Conservation (phyloP, 2,329 filamentous ascomycete species). For the Penicillium sp. region DNA sequence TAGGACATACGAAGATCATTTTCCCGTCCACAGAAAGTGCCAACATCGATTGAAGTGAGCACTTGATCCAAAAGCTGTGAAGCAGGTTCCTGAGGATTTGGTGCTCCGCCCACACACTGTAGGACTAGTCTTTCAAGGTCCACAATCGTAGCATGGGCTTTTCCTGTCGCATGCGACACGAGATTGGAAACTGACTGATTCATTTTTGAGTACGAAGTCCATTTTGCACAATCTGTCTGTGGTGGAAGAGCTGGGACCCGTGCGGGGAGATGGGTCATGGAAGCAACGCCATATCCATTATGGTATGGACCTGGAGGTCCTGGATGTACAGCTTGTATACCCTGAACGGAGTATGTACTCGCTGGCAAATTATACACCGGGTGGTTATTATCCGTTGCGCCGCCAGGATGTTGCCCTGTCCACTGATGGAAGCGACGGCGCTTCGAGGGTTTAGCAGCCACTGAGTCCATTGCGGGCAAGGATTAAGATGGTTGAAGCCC, state of each 20-base stretch:
- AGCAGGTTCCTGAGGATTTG: constrained; percentile 56
- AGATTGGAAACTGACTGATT: constrained; percentile 9
- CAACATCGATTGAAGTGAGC: constrained; percentile 71
- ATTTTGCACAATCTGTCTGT: not conserved
- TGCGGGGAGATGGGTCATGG: not conserved
- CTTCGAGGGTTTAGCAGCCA: not conserved
- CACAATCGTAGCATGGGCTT: constrained; percentile 18
- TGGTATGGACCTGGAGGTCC: not conserved
- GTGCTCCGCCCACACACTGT: constrained; percentile 35
- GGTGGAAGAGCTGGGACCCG: not conserved
- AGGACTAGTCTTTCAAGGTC: constrained; percentile 35
- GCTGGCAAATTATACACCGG: not conserved
- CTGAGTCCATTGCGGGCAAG: not conserved
- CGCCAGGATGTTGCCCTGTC: not conserved
- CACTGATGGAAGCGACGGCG: not conserved
- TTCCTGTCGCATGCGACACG: constrained; percentile 18
- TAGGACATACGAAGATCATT: constrained; percentile 28
- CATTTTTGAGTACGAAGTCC: not conserved
- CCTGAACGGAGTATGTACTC: not conserved
- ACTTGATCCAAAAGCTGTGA: constrained; percentile 64
- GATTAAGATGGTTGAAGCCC: not conserved
- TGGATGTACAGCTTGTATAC: not conserved
- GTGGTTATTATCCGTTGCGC: not conserved
- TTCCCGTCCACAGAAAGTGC: constrained; percentile 52
- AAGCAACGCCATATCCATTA: not conserved